phyloP scores from a whole-genome alignment of 177 flowering plant species.

The Telopea speciosissima region DNA sequence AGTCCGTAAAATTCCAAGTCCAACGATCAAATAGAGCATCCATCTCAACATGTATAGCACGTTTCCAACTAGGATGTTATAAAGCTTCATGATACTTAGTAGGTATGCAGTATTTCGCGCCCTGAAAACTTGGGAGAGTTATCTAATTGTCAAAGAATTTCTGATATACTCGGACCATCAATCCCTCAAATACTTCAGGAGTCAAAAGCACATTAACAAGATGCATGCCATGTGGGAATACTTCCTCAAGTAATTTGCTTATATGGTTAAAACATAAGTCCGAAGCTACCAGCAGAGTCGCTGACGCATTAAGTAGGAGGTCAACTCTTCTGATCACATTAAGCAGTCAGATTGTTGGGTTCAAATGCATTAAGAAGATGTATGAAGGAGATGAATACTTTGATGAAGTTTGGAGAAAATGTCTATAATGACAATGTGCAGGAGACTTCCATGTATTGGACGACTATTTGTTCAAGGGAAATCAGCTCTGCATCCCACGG shows the following conservation, averaged over 20 bases:
- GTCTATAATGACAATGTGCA: neutral
- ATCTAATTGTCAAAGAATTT: neutral
- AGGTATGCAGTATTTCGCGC: no score
- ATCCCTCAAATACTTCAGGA: neutral
- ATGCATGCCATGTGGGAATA: constrained; percentile 1
- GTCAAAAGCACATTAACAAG: neutral
- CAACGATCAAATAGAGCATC: no score
- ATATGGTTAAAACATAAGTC: neutral
- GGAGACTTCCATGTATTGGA: neutral
- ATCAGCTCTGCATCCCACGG: neutral
- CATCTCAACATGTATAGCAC: no score
- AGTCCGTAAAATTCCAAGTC: no score
- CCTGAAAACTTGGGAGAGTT: no score
- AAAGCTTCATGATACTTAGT: no score
- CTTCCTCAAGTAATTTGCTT: constrained; percentile 3
- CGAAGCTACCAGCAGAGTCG: neutral
- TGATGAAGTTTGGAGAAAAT: neutral
- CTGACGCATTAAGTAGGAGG: neutral
- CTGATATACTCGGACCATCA: neutral
- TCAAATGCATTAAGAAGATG: neutral
- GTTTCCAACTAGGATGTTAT: no score
- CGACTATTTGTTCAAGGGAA: neutral
- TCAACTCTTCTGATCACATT: neutral
- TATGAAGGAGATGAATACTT: neutral
- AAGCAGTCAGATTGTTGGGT: neutral